Conservation (phyloP, 2,329 filamentous ascomycete genomes). For the Pseudogymnoascus sp. region DNA sequence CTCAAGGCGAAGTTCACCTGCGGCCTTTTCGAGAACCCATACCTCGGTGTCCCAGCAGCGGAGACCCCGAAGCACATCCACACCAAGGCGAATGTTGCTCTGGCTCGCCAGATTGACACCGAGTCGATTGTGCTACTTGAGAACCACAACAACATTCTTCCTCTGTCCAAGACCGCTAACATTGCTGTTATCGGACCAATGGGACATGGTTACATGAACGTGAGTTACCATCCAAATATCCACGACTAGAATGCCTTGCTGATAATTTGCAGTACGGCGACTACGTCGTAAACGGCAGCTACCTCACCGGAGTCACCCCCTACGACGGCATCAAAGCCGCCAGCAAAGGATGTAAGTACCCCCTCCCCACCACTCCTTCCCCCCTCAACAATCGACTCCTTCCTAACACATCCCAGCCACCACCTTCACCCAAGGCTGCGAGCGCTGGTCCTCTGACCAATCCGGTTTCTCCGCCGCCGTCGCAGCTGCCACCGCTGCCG, state of each 20-base stretch:
- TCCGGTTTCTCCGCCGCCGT: conserved; percentile 61
- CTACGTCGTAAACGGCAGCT: conserved; percentile 60
- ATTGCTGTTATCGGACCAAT: conserved; percentile 71
- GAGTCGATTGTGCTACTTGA: conserved; percentile 78
- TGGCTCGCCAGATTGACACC: conserved; percentile 69
- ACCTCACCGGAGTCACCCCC: conserved; percentile 60
- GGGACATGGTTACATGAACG: conserved; percentile 64
- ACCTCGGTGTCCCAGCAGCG: conserved; percentile 48
- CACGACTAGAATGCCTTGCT: conserved; percentile 1
- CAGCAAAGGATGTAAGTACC: conserved; percentile 41
- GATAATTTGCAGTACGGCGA: conserved; percentile 53
- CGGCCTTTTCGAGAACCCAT: conserved; percentile 66
- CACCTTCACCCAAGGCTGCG: conserved; percentile 62
- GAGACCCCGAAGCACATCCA: conserved; percentile 54
- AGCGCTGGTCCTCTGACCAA: conserved; percentile 64
- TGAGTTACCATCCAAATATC: conserved; percentile 30
- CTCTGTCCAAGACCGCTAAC: conserved; percentile 58
- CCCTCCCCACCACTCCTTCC: neutral
- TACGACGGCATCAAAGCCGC: conserved; percentile 60
- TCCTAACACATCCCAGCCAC: conserved; percentile 30
- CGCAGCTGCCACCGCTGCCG: conserved; percentile 56
- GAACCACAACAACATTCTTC: conserved; percentile 59
- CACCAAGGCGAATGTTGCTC: conserved; percentile 57
- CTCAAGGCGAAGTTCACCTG: conserved; percentile 62
- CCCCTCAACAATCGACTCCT: neutral